A percentile compares a stretch with the other conserved stretches of the same genome.
These are phyloP conservation scores for Neonectria magnoliae DNA, from an alignment of 2,329 filamentous ascomycete genomes.

Conservation along the genomic window DNA sequence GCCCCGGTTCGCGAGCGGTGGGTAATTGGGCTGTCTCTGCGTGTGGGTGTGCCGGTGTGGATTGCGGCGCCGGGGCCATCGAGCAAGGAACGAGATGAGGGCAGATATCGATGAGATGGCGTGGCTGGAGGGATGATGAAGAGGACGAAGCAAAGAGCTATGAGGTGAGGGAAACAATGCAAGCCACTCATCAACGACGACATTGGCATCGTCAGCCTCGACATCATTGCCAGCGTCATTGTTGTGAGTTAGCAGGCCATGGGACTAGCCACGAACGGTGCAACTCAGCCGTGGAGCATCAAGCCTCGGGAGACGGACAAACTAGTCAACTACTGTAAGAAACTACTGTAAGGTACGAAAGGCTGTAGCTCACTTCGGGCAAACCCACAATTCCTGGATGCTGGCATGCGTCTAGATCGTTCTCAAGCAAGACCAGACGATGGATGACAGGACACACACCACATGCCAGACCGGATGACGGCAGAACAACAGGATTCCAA, in stretches of 20 bases:
- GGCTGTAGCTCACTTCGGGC: neutral
- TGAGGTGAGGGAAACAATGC: neutral
- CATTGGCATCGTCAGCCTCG: neutral
- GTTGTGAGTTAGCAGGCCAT: neutral
- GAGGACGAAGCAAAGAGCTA: neutral
- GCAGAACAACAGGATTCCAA: conserved; percentile 7
- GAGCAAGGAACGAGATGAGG: neutral
- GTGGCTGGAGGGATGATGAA: neutral
- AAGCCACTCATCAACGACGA: neutral
- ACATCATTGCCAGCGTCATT: neutral
- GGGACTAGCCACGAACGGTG: neutral
- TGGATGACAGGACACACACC: conserved; percentile 10
- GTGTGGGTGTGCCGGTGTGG: neutral
- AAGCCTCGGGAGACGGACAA: neutral
- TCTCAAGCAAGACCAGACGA: neutral
- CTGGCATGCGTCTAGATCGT: neutral
- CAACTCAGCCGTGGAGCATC: neutral
- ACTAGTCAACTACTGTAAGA: neutral
- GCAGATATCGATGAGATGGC: neutral
- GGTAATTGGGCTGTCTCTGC: neutral
- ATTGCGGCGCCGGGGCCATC: neutral
- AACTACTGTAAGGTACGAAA: neutral
- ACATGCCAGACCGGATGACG: conserved; percentile 13
- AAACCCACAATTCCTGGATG: neutral
- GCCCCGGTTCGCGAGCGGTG: neutral